A percentile compares a stretch with the other conserved stretches of the same genome.
Conservation (phyloP, 1,284 basidiomycete genomes). For the Fomes fomentarius region DNA sequence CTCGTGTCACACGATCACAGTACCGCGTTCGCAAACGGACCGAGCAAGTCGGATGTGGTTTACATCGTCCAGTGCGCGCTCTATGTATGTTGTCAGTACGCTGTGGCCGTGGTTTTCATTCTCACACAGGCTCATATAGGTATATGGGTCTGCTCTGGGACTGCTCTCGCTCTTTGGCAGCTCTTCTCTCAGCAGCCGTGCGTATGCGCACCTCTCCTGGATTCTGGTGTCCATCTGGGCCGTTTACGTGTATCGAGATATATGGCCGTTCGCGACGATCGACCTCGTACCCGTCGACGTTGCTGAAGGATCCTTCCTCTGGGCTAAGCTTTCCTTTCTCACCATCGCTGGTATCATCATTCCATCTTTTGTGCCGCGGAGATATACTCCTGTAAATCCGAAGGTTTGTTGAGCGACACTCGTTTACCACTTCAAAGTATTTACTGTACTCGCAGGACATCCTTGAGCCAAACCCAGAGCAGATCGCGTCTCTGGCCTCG, state of each 20-base stretch:
- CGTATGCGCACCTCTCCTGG: background rate
- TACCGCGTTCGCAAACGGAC: background rate
- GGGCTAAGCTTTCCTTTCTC: slow-evolving; percentile 38
- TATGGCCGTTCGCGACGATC: slow-evolving; percentile 62
- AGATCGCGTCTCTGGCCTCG: slow-evolving; percentile 38
- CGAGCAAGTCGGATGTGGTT: background rate
- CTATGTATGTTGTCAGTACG: background rate
- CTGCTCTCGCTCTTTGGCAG: background rate
- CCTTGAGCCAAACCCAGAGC: slow-evolving; percentile 36
- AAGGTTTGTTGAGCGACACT: slow-evolving; percentile 34
- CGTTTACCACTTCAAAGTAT: too few species aligned
- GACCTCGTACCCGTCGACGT: slow-evolving; percentile 41
- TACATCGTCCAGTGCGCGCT: background rate
- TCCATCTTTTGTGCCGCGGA: slow-evolving; percentile 45
- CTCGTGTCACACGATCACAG: background rate
- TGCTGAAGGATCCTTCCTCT: slow-evolving; percentile 32
- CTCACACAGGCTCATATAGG: background rate
- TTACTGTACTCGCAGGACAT: slow-evolving; percentile 26
- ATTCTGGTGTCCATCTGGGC: slow-evolving; percentile 15
- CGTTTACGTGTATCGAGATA: slow-evolving; percentile 58
- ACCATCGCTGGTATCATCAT: slow-evolving; percentile 41
- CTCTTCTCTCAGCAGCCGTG: background rate
- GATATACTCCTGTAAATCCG: slow-evolving; percentile 43
- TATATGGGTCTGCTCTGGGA: slow-evolving; percentile 6
- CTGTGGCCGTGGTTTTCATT: background rate